These are phyloP conservation scores for Glonium stellatum DNA, from an alignment of 495 filamentous ascomycete species.

Conservation along the genomic window DNA sequence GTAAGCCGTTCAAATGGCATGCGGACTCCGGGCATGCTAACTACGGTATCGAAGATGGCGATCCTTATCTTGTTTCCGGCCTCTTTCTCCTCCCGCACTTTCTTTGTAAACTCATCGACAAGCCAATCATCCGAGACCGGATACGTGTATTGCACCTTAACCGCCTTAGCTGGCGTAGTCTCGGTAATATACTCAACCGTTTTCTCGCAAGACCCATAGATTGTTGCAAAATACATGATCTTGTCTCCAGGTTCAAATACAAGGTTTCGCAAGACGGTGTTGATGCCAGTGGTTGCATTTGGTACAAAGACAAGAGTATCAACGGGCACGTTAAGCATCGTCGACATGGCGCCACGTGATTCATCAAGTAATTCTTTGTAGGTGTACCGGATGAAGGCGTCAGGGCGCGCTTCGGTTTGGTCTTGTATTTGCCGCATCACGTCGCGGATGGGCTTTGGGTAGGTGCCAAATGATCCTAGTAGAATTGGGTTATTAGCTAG, in stretches of 20 bases:
- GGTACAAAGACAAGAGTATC: constrained; percentile 67
- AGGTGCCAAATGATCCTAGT: constrained; percentile 72
- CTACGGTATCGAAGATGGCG: constrained; percentile 74
- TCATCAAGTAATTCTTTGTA: constrained; percentile 53
- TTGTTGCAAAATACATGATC: constrained; percentile 56
- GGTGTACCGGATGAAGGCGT: constrained; percentile 63
- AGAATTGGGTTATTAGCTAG: not conserved
- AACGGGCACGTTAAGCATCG: constrained; percentile 53
- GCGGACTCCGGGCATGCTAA: constrained; percentile 64
- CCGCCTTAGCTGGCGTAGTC: constrained; percentile 37
- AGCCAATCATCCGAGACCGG: constrained; percentile 57
- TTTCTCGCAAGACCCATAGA: constrained; percentile 72
- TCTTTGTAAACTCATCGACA: constrained; percentile 44
- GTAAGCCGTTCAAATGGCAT: constrained; percentile 70
- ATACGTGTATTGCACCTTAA: constrained; percentile 45
- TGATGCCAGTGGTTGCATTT: constrained; percentile 76
- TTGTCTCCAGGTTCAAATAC: constrained; percentile 39
- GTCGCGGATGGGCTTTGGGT: constrained; percentile 54
- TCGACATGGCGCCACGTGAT: constrained; percentile 57
- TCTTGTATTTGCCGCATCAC: constrained; percentile 53
- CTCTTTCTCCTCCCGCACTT: constrained; percentile 32
- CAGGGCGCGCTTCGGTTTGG: constrained; percentile 56
- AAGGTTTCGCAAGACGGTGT: constrained; percentile 71
- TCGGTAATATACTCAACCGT: constrained; percentile 63
- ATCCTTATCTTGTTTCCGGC: constrained; percentile 39